Evolutionary conservation across 1,284 basidiomycete species (phyloP).

Genomic region (Ceratobasidium sp.): DNA sequence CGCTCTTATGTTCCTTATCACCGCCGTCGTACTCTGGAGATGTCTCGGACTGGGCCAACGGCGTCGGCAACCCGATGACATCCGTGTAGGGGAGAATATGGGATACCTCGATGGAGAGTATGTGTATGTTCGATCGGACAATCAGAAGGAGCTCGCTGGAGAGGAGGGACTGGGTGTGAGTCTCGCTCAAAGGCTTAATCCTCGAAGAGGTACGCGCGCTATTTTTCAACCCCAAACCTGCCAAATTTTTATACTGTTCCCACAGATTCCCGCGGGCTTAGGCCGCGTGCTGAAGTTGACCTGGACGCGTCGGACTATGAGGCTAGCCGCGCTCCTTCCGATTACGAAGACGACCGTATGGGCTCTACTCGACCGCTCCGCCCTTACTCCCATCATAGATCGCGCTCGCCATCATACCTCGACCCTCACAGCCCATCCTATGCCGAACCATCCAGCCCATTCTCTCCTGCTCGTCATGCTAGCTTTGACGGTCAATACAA

Average conservation of each 20-base stretch:
- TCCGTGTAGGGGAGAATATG: slow-evolving; percentile 19
- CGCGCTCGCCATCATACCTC: neutral
- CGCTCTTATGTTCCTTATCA: slow-evolving; percentile 28
- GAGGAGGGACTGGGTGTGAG: neutral
- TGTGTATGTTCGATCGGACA: slow-evolving; percentile 21
- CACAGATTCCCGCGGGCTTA: neutral
- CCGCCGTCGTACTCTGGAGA: slow-evolving; percentile 15
- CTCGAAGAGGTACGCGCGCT: slow-evolving; percentile 20
- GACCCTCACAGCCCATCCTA: neutral
- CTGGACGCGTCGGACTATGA: slow-evolving; percentile 13
- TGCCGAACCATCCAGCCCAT: slow-evolving; percentile 20
- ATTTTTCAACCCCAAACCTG: neutral
- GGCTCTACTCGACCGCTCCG: slow-evolving; percentile 3
- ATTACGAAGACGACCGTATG: slow-evolving; percentile 20
- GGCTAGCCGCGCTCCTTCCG: slow-evolving; percentile 7
- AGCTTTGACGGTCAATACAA: slow-evolving; percentile 24
- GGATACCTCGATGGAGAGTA: slow-evolving; percentile 35
- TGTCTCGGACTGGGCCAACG: neutral
- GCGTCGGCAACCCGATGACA: neutral
- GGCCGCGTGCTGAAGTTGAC: slow-evolving; percentile 1
- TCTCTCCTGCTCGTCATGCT: slow-evolving; percentile 28
- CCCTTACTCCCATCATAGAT: neutral
- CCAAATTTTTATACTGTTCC: neutral
- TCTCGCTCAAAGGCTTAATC: neutral
- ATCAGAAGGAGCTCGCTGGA: neutral